Evolutionary conservation across 768 basidiomycete species (phyloP), one percentile per base, ranked within the genome.

Genomic region (Lactifluus hygrophoroides): DNA sequence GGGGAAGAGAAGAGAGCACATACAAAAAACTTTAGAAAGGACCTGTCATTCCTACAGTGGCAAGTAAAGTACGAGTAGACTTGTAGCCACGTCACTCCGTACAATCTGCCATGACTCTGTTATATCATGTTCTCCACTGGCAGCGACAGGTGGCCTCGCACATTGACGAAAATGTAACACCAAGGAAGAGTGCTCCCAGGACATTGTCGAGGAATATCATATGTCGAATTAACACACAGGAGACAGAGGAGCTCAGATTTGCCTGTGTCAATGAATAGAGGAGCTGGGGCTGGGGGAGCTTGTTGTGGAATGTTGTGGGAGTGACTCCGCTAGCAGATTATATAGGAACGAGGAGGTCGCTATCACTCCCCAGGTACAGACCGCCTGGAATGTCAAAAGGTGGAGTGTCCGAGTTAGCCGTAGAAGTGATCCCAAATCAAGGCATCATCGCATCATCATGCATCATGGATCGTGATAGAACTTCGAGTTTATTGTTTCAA

Each of bases 121-220:
- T 3, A 44, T 3, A 38, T 16, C n/a, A 5, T 17, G 17, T 11
- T 45, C 52, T 54, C 42, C 3, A 10, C 6, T 5, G 38, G 6
- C 27, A 25, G 7, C 5, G 11, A 45, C 27, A 35, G 43, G 25
- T 45, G 2, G 17, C 30, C 28, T 16, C 51, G 40, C 11, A 54
- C 53, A 56, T 47, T 1, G 54, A 56, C 17, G 54, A 56, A n/a
- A 47, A 16, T 46, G 40, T 11, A n/a, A 56, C n/a, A 28, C 54
- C 54, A 4, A 56, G 4, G 28, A 56, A 38, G 25, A 56, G 21
- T 23, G 54, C 17, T 13, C 54, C 54, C 23, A 56, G 17, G 35
- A 47, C 9, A 40, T 30, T 40, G 16, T 37, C 46, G 5, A 44
- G 21, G 21, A 35, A 32, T 25, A 54, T 45, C 30, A 48, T n/a